Evolutionary conservation across 805 yeast genomes (phyloP), one percentile per base, ranked within the genome.

Genomic region (Cyberlindnera xylosilytica): DNA sequence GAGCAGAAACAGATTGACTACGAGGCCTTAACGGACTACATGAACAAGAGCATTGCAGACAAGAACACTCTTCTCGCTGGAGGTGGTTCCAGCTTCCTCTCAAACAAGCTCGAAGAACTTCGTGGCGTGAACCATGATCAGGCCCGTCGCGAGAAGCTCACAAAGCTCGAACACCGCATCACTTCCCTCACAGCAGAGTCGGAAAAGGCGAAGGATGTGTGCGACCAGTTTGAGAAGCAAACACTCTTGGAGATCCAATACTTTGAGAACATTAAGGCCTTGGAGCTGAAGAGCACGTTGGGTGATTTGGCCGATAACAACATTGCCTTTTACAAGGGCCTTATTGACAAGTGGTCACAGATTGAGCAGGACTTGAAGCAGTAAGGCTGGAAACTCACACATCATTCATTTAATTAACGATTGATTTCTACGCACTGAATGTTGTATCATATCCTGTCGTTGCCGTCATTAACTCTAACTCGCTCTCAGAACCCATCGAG

Each of bases 1-100:
- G 98, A 91, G 57, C 89, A 88, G 58, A 90, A 90, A 61, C 90
- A 87, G 54, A 76, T 91, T 20, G 99, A 91, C 61, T 82, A 83
- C 56, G 97, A 93, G 58, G 95, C 86, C 39, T 69, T 91, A 34
- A 76, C 79, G 30, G 95, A 85, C 41, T 91, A 91, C 64, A 67
- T 89, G 42, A 71, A 73, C 31, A 84, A 87, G 55, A 80, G 95
- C 0, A 72, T 76, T 37, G 66, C 68, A 30, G 98, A 91, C 52
- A 79, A 80, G 52, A 75, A 74, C 45, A 64, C 68, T 4, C 58
- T 78, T 18, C 62, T 73, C 43, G 68, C 79, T 10, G 77, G 77
- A 4, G 78, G 81, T 8, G 73, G 77, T 11, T 63, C 73, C 19
- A 74, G 74, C 44, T 78, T 74, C 53, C 63, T 80, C 41, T 71